Base-by-base conservation (phyloP, 2,329 filamentous ascomycete species). In the Pyrenochaeta sp. region DNA sequence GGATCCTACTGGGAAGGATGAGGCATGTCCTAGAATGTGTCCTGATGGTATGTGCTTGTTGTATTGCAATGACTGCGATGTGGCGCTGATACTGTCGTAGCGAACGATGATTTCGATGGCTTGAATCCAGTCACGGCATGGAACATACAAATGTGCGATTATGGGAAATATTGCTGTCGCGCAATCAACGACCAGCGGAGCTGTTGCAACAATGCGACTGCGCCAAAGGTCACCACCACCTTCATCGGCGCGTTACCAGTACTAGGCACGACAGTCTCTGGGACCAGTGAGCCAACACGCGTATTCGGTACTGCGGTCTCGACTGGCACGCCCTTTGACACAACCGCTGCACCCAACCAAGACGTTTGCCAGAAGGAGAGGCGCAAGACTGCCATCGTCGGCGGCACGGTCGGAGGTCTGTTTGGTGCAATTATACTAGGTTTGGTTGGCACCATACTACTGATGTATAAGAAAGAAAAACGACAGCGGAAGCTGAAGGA, bases 81-180 rank as follows among this genome's bases (percentile, higher is more conserved):
- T 24, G 34, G 32, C 5, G 19, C 42, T 62, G 53, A 58, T 37
- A 27, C 32, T 37, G 2, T 15, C 36, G 22, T 25, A 66, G 64
- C 46, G 52, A 64, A 61, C 37, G 63, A 52, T 15, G 15, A 66
- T 22, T 67, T 65, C 54, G 55, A 56, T 43, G 66, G 59, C 32
- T 43, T 61, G 13, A 61, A 61, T 22, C 51, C 56, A 32, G 63
- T 72, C 19, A 36, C 56, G n/a, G 65, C 69, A 48, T 77, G 73
- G 73, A 74, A 73, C 50, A 61, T 77, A 12, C 73, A 76, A 53
- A 73, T 63, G 27, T 77, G 74, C 59, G 68, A 75, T 53, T 72
- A 61, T 19, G 74, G 74, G n/a, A 61, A 58, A 50, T 76, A 76
- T 50, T 77, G 74, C 61, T 76, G 74, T 54, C 73, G 73, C 55